Conservation (phyloP, 495 filamentous ascomycete genomes). For the Lasiosphaeria miniovina region DNA sequence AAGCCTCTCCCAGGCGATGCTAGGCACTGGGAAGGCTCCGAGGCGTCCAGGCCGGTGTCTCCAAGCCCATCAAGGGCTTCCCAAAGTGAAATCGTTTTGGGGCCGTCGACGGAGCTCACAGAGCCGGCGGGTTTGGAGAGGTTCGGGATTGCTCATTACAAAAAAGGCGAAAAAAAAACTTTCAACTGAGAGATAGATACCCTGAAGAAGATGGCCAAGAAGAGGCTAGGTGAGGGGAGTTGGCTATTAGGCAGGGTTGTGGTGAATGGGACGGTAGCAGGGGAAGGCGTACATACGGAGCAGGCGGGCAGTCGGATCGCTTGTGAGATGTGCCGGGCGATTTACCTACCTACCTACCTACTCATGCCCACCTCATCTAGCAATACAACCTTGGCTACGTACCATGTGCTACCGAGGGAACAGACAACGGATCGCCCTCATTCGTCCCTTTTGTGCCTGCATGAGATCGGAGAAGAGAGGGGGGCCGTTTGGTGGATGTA, state of each 20-base stretch:
- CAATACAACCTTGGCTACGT: too few relatives aligned
- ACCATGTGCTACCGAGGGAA: too few relatives aligned
- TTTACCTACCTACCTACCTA: too few relatives aligned
- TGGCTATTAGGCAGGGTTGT: too few relatives aligned
- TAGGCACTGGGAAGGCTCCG: conserved; percentile 54
- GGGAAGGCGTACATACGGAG: too few relatives aligned
- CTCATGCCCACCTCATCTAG: too few relatives aligned
- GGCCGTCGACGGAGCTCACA: conserved; percentile 38
- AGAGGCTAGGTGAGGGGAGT: too few relatives aligned
- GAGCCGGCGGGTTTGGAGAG: conserved; percentile 42
- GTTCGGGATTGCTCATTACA: conserved; percentile 29
- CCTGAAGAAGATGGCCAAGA: too few relatives aligned
- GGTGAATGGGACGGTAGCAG: too few relatives aligned
- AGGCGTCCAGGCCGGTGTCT: conserved; percentile 22
- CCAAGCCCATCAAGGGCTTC: background rate
- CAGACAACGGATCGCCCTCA: background rate
- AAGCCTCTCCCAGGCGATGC: conserved; percentile 57
- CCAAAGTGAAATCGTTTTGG: conserved; percentile 34
- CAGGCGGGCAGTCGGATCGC: too few relatives aligned
- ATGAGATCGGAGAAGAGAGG: background rate
- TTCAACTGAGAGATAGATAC: background rate
- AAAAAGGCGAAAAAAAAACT: conserved; percentile 11
- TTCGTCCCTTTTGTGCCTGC: background rate
- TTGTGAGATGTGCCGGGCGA: too few relatives aligned
- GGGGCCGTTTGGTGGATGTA: conserved; percentile 1